Conservation (phyloP, 768 basidiomycete species). For the Podaxis sp. region DNA sequence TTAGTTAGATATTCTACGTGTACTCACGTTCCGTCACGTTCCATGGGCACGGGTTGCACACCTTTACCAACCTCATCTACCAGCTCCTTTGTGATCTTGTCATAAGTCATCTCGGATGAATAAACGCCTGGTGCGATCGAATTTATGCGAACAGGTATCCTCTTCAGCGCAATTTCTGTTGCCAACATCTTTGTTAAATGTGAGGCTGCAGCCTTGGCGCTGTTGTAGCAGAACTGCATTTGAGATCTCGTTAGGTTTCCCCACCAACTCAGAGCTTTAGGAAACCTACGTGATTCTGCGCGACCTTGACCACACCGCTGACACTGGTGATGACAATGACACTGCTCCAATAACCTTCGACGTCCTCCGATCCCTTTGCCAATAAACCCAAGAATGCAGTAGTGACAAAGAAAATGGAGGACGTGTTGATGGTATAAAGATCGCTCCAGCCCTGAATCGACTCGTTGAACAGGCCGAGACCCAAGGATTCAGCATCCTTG, state of each 20-base stretch:
- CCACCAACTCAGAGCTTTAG: background rate
- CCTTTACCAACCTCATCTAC: slow-evolving; percentile 60
- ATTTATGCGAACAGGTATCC: slow-evolving; percentile 69
- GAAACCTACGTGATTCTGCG: slow-evolving; percentile 72
- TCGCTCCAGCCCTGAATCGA: slow-evolving; percentile 61
- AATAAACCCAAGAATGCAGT: slow-evolving; percentile 76
- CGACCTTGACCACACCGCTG: slow-evolving; percentile 67
- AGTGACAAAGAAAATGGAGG: slow-evolving; percentile 77
- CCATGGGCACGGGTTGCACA: slow-evolving; percentile 59
- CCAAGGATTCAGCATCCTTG: slow-evolving; percentile 63
- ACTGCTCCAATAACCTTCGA: slow-evolving; percentile 54
- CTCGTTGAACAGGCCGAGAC: slow-evolving; percentile 72
- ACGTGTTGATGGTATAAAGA: slow-evolving; percentile 66
- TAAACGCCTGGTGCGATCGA: slow-evolving; percentile 77
- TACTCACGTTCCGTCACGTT: slow-evolving; percentile 68
- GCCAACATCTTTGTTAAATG: slow-evolving; percentile 78
- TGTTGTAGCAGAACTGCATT: slow-evolving; percentile 76
- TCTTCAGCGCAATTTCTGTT: slow-evolving; percentile 72
- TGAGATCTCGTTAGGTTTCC: background rate
- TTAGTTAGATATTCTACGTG: background rate
- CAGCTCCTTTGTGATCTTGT: slow-evolving; percentile 42
- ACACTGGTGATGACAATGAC: slow-evolving; percentile 81
- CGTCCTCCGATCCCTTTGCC: slow-evolving; percentile 67
- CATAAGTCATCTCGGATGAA: slow-evolving; percentile 73
- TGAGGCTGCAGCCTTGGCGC: slow-evolving; percentile 73